Evolutionary conservation across 805 yeast species (phyloP), one percentile per base, ranked within the genome.

Genomic region (Yueomyces sinensis): DNA sequence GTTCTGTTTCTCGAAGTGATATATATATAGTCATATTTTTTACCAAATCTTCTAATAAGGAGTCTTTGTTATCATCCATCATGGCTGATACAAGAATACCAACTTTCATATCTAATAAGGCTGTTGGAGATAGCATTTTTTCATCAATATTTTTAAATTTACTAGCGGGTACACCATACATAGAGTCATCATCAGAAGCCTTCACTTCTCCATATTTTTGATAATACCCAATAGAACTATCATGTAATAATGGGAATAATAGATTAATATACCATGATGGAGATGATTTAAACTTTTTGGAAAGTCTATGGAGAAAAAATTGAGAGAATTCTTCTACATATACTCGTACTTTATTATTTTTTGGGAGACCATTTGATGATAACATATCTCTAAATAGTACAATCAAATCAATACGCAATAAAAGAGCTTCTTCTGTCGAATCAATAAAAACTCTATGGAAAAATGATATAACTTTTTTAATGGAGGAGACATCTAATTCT

Each of bases 361-460:
- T 53, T 1, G 74, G 66, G 14, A 76, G 55, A 5, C 76, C 74
- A 23, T 61, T 60, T 27, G 63, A 65, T 11, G 74, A 59, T 5
- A 80, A 57, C 45, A 80, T 59, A 19, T 68, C 62, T 46, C 74
- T 68, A 1, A 82, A 50, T 2, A 69, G 48, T 13, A 65, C 51
- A 68, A 89, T 69, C 49, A 91, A 74, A 50, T 87, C 95, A 24
- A 91, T 50, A 33, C 95, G 62, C 45, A 66, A 76, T 24, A 82
- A 53, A 24, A 70, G 57, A 0, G 75, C 61, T 29, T 75, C 73
- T 33, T 65, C 67, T 37, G 80, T 77, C 29, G 72, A 67, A 32
- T 73, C 65, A 32, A 78, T 75, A 43, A 84, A 74, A 1, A 83
- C 56, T 22, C 82, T 62, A 48, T 82, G 83, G 47, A 86, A 74